Percentiles rank a stretch among this genome's conserved stretches.
Conservation (phyloP, 1,284 basidiomycete genomes). For the Phylloporus sp. region DNA sequence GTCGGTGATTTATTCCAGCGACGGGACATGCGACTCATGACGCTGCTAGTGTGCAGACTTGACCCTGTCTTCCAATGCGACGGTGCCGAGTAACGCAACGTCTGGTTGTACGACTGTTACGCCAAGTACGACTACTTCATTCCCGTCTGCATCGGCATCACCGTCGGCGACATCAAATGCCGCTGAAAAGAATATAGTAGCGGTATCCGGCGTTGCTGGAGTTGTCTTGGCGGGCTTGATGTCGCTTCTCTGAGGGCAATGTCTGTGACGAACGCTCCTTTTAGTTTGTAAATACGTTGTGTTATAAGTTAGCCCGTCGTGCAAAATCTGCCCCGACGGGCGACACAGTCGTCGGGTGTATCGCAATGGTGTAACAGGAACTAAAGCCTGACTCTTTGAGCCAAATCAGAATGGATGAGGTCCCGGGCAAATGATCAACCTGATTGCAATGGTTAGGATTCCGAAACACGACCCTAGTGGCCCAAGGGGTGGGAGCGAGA, state of each 20-base stretch:
- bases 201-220: not conserved
- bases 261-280: not conserved
- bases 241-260: not conserved
- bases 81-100: conserved; percentile 1
- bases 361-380: too few relatives aligned
- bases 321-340: not conserved
- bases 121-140: not conserved
- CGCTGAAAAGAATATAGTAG: not conserved
- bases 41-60: not conserved
- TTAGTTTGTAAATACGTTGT: not conserved
- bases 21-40: not conserved
- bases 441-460: not conserved
- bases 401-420: not conserved
- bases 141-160: not conserved
- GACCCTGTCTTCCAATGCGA: not conserved
- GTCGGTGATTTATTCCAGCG: not conserved
- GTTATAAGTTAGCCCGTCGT: not conserved
- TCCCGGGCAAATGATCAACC: not conserved
- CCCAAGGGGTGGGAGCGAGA: too few relatives aligned
- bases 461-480: too few relatives aligned
- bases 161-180: not conserved
- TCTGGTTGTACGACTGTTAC: not conserved
- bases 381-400: too few relatives aligned
- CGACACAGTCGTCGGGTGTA: too few relatives aligned
- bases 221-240: not conserved